Conservation (phyloP, 2,329 filamentous ascomycete genomes). For the Hysterium pulicare region DNA sequence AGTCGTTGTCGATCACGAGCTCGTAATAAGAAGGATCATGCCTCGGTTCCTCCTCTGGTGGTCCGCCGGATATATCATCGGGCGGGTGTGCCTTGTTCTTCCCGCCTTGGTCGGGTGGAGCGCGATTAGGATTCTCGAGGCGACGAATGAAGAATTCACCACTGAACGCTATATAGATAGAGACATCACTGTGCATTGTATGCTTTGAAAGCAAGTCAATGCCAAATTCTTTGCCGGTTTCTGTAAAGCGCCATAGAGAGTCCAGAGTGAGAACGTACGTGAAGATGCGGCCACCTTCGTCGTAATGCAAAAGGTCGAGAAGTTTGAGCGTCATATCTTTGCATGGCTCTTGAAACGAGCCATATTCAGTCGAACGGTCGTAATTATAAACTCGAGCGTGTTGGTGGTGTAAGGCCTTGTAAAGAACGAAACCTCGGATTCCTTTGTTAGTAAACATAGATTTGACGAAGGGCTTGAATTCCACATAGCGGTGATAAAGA, state of each 20-base stretch:
- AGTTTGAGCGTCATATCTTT: conserved; percentile 73
- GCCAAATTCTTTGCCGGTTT: conserved; percentile 92
- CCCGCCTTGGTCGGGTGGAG: conserved; percentile 30
- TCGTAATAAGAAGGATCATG: conserved; percentile 66
- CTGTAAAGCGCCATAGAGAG: conserved; percentile 82
- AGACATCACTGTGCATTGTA: conserved; percentile 93
- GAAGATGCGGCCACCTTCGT: conserved; percentile 80
- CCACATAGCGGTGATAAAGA: conserved; percentile 88
- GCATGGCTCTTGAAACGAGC: conserved; percentile 63
- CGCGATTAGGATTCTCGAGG: conserved; percentile 50
- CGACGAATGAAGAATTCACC: conserved; percentile 90
- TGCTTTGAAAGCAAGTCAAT: conserved; percentile 93
- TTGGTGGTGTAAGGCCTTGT: conserved; percentile 85
- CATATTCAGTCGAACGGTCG: conserved; percentile 70
- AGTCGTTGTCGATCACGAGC: conserved; percentile 91
- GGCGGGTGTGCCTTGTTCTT: conserved; percentile 50
- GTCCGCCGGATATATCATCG: conserved; percentile 47
- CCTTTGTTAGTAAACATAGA: conserved; percentile 81
- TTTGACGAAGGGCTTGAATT: conserved; percentile 86
- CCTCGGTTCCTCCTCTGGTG: conserved; percentile 42
- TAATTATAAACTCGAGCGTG: conserved; percentile 88
- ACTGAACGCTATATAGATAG: conserved; percentile 84
- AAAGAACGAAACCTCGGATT: conserved; percentile 73
- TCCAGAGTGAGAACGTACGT: conserved; percentile 92
- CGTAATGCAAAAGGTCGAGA: conserved; percentile 80